These are phyloP conservation scores for Vitis hybrid DNA, from an alignment of 177 flowering plant genomes.

Conservation along the genomic window DNA sequence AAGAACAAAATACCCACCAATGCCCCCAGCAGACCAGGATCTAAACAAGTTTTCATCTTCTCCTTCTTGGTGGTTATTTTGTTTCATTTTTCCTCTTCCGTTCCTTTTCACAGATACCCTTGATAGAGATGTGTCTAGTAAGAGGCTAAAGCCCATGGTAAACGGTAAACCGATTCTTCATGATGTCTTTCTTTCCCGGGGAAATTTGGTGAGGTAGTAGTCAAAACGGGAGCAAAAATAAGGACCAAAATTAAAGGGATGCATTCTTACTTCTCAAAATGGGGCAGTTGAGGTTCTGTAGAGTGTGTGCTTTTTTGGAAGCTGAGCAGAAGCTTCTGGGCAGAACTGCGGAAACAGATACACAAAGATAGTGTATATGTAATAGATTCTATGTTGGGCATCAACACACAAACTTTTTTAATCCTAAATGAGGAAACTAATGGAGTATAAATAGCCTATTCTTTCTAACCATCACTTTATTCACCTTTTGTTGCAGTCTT, in stretches of 20 bases:
- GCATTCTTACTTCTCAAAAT: conserved; percentile 40
- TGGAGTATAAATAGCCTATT: no score
- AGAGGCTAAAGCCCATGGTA: no score
- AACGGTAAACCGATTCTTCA: no score
- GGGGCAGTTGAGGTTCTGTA: conserved; percentile 66
- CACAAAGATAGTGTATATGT: not conserved
- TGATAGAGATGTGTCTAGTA: no score
- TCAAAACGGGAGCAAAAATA: not conserved
- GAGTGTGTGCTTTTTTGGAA: conserved; percentile 41
- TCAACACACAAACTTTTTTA: not conserved
- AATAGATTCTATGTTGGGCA: no score
- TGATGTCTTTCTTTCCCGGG: not conserved
- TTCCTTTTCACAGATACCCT: no score
- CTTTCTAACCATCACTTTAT: not conserved
- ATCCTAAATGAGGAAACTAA: not conserved
- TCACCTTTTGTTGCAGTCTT: conserved; percentile 45
- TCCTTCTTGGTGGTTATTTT: no score
- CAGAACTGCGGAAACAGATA: conserved; percentile 29
- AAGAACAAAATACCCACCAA: no score
- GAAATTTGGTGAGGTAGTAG: not conserved
- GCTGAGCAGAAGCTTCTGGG: conserved; percentile 36
- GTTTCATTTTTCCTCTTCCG: no score
- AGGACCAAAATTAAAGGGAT: not conserved
- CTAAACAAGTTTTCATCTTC: no score
- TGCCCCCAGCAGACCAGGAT: no score